Conservation (phyloP, 106 monocot genomes). For the Allium sativum region DNA sequence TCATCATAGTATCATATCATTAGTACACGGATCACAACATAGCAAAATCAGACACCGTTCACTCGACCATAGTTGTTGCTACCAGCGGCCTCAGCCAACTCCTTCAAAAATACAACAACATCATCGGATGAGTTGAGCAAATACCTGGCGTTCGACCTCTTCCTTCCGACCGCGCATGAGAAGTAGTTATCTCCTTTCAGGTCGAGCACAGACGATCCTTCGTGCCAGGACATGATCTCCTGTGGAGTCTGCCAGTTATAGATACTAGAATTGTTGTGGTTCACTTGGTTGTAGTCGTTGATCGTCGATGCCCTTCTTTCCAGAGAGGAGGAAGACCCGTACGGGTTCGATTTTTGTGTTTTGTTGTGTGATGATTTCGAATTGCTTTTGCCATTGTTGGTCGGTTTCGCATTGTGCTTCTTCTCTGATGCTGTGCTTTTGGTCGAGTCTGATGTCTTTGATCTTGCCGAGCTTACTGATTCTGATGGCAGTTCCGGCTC, state of each 20-base stretch:
- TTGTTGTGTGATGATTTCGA: slow-evolving; percentile 5
- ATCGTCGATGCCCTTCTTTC: slow-evolving; percentile 30
- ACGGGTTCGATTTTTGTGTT: not conserved
- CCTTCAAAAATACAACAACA: slow-evolving; percentile 63
- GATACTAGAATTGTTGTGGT: slow-evolving; percentile 2
- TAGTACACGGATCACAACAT: too few species aligned
- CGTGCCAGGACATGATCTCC: slow-evolving; percentile 47
- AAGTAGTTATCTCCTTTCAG: slow-evolving; percentile 14
- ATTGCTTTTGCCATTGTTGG: slow-evolving; percentile 32
- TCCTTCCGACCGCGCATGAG: slow-evolving; percentile 9
- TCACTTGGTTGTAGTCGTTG: not conserved
- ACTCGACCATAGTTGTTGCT: too few species aligned
- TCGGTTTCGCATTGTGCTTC: slow-evolving; percentile 23
- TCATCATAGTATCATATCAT: too few species aligned
- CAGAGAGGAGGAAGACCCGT: slow-evolving; percentile 8
- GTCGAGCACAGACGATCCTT: slow-evolving; percentile 11
- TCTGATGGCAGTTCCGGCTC: slow-evolving; percentile 93
- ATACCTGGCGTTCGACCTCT: slow-evolving; percentile 63
- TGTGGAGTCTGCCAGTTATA: slow-evolving; percentile 21
- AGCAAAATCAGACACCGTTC: too few species aligned
- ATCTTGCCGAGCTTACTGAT: slow-evolving; percentile 28
- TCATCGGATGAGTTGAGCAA: slow-evolving; percentile 80
- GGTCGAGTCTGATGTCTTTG: slow-evolving; percentile 41
- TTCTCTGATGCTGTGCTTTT: slow-evolving; percentile 37
- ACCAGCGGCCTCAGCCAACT: slow-evolving; percentile 36